Percentiles rank a stretch among this genome's conserved stretches.
These are phyloP conservation scores for Simmondsia chinensis DNA, from an alignment of 148 eudicot species.

Conservation along the genomic window DNA sequence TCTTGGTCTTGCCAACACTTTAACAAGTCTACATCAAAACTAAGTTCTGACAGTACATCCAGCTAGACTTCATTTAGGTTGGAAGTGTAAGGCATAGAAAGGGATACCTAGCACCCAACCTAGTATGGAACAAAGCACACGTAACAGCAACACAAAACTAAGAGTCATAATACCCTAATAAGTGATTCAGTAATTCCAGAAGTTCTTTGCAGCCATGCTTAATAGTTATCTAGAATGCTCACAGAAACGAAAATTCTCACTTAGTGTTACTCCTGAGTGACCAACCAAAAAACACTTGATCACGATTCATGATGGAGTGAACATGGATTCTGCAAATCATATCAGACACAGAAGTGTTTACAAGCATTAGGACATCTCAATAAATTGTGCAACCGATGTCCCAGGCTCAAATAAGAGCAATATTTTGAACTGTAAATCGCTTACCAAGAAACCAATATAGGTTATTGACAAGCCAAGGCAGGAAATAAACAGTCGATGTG, in stretches of 20 bases:
- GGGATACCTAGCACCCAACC: too few species aligned
- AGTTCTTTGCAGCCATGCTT: conserved; percentile 12
- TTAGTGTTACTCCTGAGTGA: conserved; percentile 12
- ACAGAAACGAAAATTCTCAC: conserved; percentile 6
- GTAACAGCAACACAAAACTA: conserved; percentile 4
- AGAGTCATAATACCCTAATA: conserved; percentile 4
- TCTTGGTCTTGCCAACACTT: too few species aligned
- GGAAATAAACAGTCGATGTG: neutral
- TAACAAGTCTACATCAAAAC: too few species aligned
- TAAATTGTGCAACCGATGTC: neutral
- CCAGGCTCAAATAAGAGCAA: conserved; percentile 3
- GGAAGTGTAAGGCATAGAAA: too few species aligned
- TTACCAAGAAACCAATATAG: neutral
- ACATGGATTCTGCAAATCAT: conserved; percentile 12
- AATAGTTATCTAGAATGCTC: conserved; percentile 13
- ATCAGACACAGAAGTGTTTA: conserved; percentile 8
- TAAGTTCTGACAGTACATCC: too few species aligned
- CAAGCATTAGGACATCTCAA: neutral
- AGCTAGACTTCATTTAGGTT: too few species aligned
- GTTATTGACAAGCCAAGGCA: neutral
- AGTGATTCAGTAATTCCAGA: conserved; percentile 9
- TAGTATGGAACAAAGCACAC: too few species aligned
- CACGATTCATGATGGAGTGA: conserved; percentile 13
- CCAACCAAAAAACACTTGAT: conserved; percentile 11
- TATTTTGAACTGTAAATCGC: neutral